phyloP scores from a whole-genome alignment of 305 asterid species.

The Salvia sclarea region DNA sequence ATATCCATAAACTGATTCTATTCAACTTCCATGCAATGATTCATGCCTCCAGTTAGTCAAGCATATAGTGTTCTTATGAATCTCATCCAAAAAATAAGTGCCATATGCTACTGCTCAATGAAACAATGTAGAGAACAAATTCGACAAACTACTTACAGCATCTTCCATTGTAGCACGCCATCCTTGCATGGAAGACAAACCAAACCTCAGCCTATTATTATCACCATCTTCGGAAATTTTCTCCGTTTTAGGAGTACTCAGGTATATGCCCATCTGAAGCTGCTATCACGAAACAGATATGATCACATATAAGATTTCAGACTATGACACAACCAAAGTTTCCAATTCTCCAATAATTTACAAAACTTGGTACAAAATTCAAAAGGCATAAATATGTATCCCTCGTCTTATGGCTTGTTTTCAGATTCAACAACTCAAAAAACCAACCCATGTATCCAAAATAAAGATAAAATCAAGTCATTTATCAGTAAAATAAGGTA shows the following conservation, averaged over 20 bases:
- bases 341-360: not conserved
- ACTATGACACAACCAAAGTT: slow-evolving; percentile 15
- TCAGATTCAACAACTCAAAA: slow-evolving; percentile 21
- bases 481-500: not conserved
- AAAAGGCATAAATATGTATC: slow-evolving; percentile 1
- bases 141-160: slow-evolving; percentile 66
- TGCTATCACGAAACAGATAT: slow-evolving; percentile 36
- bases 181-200: slow-evolving; percentile 94
- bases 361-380: not conserved
- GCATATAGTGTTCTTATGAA: slow-evolving; percentile 1
- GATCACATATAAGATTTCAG: slow-evolving; percentile 19
- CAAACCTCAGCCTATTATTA: slow-evolving; percentile 67
- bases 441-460: not conserved
- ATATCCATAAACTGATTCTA: not conserved
- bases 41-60: not conserved
- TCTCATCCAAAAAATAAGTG: slow-evolving; percentile 3
- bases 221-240: slow-evolving; percentile 83
- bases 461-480: slow-evolving; percentile 23
- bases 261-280: slow-evolving; percentile 86
- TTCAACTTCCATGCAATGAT: slow-evolving; percentile 14
- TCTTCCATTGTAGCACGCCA: slow-evolving; percentile 99
- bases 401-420: slow-evolving; percentile 2
- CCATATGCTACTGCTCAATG: not conserved
- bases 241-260: slow-evolving; percentile 89
- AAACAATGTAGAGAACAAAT: not conserved